Conservation (phyloP, 306 rosid genomes). For the Echinosophora koreensis region DNA sequence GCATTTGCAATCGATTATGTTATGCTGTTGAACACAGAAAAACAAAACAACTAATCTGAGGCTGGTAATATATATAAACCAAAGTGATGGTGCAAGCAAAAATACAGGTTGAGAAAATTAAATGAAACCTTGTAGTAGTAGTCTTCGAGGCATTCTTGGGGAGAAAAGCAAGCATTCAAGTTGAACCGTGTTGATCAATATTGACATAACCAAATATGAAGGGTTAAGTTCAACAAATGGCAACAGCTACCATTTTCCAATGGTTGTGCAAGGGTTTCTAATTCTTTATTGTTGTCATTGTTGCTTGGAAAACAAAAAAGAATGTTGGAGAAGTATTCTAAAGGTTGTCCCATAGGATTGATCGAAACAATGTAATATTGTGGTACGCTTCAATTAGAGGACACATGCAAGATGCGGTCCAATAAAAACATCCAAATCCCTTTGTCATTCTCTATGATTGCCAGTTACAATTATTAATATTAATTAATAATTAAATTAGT, state of each 20-base stretch:
- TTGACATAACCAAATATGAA: slow-evolving; percentile 37
- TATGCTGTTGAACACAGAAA: not conserved
- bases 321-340: slow-evolving; percentile 26
- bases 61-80: not conserved
- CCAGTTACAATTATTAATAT: not conserved
- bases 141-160: slow-evolving; percentile 57
- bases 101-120: slow-evolving; percentile 16
- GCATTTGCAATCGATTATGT: not conserved
- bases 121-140: slow-evolving; percentile 59
- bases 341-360: slow-evolving; percentile 40
- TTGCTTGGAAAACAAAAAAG: slow-evolving; percentile 4
- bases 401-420: slow-evolving; percentile 35
- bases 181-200: slow-evolving; percentile 30
- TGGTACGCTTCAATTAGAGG: slow-evolving; percentile 39
- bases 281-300: slow-evolving; percentile 33
- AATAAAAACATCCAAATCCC: slow-evolving; percentile 36
- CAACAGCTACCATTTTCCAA: slow-evolving; percentile 32
- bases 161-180: slow-evolving; percentile 31
- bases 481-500: not conserved
- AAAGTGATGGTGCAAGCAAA: not conserved
- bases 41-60: not conserved
- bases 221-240: slow-evolving; percentile 43
- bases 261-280: not conserved
- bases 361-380: slow-evolving; percentile 50
- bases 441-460: slow-evolving; percentile 2